Evolutionary conservation across 2,329 filamentous ascomycete genomes (phyloP).

Genomic region (Botrytis pseudocinerea): DNA sequence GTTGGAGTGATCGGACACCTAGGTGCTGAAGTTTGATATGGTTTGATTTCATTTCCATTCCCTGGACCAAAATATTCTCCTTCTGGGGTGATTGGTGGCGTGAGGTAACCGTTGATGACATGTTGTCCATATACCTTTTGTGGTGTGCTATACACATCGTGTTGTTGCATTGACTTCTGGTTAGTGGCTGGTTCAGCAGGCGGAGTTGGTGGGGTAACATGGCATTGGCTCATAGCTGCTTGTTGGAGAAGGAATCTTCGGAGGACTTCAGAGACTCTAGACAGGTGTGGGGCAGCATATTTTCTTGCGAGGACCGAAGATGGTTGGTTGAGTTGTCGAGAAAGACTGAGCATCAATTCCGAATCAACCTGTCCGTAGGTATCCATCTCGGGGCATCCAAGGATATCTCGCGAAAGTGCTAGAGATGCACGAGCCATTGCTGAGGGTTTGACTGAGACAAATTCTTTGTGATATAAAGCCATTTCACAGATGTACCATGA

Average conservation of each 20-base stretch:
- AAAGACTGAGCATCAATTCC: constrained; percentile 55
- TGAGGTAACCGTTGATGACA: constrained; percentile 74
- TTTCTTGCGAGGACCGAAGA: constrained; percentile 68
- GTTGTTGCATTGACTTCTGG: constrained; percentile 47
- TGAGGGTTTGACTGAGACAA: constrained; percentile 88
- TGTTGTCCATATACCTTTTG: constrained; percentile 68
- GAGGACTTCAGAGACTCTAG: constrained; percentile 62
- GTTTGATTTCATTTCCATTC: constrained; percentile 34
- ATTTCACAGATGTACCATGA: constrained; percentile 93
- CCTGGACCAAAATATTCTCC: constrained; percentile 52
- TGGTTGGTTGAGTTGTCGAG: constrained; percentile 64
- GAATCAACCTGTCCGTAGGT: constrained; percentile 69
- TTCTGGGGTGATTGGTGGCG: constrained; percentile 83
- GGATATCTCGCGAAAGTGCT: constrained; percentile 81
- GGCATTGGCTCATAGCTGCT: constrained; percentile 53
- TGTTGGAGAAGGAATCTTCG: constrained; percentile 67
- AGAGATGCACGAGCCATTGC: constrained; percentile 87
- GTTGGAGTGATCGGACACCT: constrained; percentile 65
- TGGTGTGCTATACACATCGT: constrained; percentile 69
- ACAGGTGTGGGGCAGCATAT: constrained; percentile 66
- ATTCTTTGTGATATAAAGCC: constrained; percentile 93
- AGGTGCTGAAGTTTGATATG: constrained; percentile 35
- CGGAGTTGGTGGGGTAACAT: constrained; percentile 62
- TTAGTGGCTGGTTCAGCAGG: constrained; percentile 51
- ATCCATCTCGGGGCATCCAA: constrained; percentile 75